Evolutionary conservation across 2,329 filamentous ascomycete genomes (phyloP), one percentile per base, ranked within the genome.

Genomic region (Coleophoma crateriformis): DNA sequence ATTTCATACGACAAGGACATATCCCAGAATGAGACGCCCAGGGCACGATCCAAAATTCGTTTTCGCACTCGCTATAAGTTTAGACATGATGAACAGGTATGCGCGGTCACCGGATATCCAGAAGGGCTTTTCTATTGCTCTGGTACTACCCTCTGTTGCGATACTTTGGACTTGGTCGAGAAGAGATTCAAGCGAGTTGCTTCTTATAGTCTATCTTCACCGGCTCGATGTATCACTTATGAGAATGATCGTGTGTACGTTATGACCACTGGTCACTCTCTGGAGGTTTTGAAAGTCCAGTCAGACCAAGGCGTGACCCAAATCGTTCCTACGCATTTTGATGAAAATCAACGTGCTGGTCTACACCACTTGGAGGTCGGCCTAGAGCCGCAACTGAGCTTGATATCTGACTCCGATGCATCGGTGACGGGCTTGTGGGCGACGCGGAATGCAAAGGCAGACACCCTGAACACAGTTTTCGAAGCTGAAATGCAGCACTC

Each of bases 91-190:
- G 67, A 69, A 0, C 74, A 82, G 0, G 74, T 87, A 1, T 79
- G 76, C 56, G 73, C 81, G 1, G 72, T 84, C 1, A 67, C 78
- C 2, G 74, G 78, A 5, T 77, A 79, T 51, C 71, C 74, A 3
- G 71, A 79, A 50, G 71, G 79, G 51, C 64, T 87, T 44, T 74
- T 86, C 55, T 74, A 78, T 66, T 77, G 81, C 62, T 66, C 71
- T 53, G 71, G 84, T 53, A 67, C 62, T 13, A 71, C 61, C 2
- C 61, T 90, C 1, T 72, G 79, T 46, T 84, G 79, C 71, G 74
- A 81, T 37, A 66, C 73, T 15, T 70, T 85, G 3, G 75, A 83
- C 48, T 52, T 70, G 2, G 58, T 55, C 3, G 71, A 78, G 33
- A 81, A 75, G 59, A 79, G 70, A 51, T 68, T 85, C 40, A 74